These are phyloP conservation scores for Kazachstania sp. DNA, from an alignment of 1,139 yeast species.

Conservation along the genomic window DNA sequence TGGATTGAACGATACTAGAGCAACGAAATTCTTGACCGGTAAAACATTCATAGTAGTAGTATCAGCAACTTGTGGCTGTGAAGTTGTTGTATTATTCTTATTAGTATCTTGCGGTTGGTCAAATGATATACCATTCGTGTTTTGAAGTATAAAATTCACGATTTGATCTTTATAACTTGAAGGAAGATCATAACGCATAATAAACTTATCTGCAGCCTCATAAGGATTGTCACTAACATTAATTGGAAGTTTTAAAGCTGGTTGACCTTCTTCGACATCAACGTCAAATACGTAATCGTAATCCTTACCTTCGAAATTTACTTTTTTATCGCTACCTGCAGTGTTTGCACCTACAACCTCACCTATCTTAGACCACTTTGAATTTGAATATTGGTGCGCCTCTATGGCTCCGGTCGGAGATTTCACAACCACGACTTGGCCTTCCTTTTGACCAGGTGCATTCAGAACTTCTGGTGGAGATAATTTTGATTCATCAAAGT, in stretches of 20 bases:
- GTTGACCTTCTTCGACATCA: constrained; percentile 82
- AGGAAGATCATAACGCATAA: constrained; percentile 72
- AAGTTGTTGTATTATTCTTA: not conserved
- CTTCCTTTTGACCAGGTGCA: constrained; percentile 66
- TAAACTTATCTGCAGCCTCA: constrained; percentile 68
- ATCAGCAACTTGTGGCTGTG: not conserved
- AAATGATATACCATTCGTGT: constrained; percentile 58
- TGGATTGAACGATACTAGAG: constrained; percentile 25
- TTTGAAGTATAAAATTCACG: constrained; percentile 70
- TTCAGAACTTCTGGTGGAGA: constrained; percentile 55
- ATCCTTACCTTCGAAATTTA: constrained; percentile 54
- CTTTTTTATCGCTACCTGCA: constrained; percentile 44
- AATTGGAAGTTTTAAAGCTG: constrained; percentile 82
- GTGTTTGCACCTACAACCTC: constrained; percentile 73
- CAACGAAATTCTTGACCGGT: constrained; percentile 32
- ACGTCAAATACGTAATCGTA: constrained; percentile 96
- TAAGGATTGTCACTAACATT: constrained; percentile 81
- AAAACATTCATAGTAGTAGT: constrained; percentile 9
- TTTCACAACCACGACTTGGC: constrained; percentile 75
- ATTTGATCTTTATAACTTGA: constrained; percentile 65
- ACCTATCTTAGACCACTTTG: constrained; percentile 78
- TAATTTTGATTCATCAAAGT: constrained; percentile 60
- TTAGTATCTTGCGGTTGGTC: constrained; percentile 25
- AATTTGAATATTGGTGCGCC: constrained; percentile 75
- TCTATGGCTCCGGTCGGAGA: constrained; percentile 54